Conservation (phyloP, 306 rosid genomes). For the Vigna trinervia region DNA sequence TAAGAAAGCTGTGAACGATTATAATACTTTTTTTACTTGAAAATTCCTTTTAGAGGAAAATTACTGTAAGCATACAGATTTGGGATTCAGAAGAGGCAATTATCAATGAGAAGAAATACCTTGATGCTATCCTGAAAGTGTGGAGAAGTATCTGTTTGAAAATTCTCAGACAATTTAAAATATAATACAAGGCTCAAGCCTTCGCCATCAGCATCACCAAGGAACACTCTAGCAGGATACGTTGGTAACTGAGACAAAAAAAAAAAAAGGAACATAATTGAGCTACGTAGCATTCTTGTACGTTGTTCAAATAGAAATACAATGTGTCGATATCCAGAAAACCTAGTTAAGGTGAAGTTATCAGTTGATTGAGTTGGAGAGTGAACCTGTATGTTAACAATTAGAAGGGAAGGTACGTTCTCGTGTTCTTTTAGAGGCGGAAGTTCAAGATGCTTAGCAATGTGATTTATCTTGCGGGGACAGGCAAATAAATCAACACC, state of each 20-base stretch:
- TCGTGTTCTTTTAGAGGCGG: constrained; percentile 61
- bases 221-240: constrained; percentile 64
- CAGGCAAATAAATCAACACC: constrained; percentile 73
- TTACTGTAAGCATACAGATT: background rate
- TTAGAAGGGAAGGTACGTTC: constrained; percentile 67
- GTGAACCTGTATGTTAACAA: constrained; percentile 77
- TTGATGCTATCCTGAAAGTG: constrained; percentile 62
- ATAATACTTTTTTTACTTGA: background rate
- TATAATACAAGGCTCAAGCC: constrained; percentile 82
- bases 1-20: background rate
- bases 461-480: constrained; percentile 68
- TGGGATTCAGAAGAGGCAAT: background rate
- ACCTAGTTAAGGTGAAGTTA: background rate
- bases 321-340: background rate
- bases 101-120: constrained; percentile 50
- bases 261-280: background rate
- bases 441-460: constrained; percentile 77
- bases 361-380: background rate
- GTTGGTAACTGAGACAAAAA: constrained; percentile 63
- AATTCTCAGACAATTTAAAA: constrained; percentile 64
- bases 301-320: background rate
- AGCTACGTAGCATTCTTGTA: background rate
- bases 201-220: constrained; percentile 71
- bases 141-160: constrained; percentile 59
- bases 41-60: background rate